Percentiles rank a stretch among this genome's conserved stretches.
These are phyloP conservation scores for Ophiorrhiza pumila DNA, from an alignment of 257 asterid genomes.

Conservation along the genomic window DNA sequence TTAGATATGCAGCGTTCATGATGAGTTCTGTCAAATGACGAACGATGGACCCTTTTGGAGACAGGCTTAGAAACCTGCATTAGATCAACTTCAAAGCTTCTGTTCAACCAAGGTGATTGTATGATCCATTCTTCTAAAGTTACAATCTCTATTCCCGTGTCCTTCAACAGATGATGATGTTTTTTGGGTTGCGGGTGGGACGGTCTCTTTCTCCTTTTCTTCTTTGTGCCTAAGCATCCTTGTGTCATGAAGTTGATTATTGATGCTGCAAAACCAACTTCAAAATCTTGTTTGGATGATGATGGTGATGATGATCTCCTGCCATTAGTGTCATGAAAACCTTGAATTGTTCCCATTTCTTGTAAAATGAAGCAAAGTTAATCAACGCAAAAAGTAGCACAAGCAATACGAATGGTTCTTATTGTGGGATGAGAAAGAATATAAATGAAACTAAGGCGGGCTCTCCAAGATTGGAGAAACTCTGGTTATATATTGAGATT, in stretches of 20 bases:
- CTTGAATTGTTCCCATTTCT: constrained; percentile 29
- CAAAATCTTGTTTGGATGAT: constrained; percentile 9
- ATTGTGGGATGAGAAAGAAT: neutral
- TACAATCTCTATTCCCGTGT: neutral
- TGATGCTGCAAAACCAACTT: constrained; percentile 18
- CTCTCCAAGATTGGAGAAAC: too few species aligned
- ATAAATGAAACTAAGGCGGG: constrained; percentile 10
- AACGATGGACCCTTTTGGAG: constrained; percentile 39
- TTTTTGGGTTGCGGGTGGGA: constrained; percentile 19
- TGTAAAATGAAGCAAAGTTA: neutral
- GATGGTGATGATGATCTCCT: constrained; percentile 17
- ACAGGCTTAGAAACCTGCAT: constrained; percentile 20
- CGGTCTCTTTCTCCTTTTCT: constrained; percentile 19
- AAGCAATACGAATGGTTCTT: neutral
- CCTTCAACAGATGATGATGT: constrained; percentile 6
- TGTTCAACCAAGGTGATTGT: constrained; percentile 34
- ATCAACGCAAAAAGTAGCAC: neutral
- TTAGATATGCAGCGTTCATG: neutral
- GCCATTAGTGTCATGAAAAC: neutral
- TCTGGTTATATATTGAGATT: too few species aligned
- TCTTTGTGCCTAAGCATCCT: constrained; percentile 26
- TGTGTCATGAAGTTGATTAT: constrained; percentile 25
- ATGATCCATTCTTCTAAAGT: constrained; percentile 50
- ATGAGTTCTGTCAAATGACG: constrained; percentile 27
- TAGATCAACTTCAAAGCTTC: constrained; percentile 9